Conservation (phyloP, 1,139 yeast species). For the Chernovozyma aurita region DNA sequence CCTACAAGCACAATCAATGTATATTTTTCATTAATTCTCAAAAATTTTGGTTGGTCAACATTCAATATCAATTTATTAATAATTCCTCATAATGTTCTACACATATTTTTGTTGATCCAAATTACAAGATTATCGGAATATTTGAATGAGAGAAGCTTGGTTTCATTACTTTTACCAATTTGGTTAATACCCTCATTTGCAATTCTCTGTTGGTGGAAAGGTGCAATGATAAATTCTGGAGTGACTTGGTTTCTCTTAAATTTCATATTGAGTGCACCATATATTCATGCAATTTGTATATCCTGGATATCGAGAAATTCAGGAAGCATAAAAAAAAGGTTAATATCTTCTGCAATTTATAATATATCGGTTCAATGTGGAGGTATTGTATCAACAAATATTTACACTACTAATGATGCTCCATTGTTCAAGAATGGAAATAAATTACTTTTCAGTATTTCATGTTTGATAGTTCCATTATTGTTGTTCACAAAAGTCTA, state of each 20-base stretch:
- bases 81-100: conserved; percentile 45
- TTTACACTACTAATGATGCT: conserved; percentile 52
- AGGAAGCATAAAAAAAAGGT: conserved; percentile 53
- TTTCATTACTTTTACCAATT: conserved; percentile 32
- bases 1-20: conserved; percentile 35
- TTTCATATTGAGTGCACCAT: conserved; percentile 45
- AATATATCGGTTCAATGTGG: conserved; percentile 59
- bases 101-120: conserved; percentile 32
- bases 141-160: conserved; percentile 30
- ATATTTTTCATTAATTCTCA: conserved; percentile 52
- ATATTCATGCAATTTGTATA: conserved; percentile 53
- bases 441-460: conserved; percentile 15
- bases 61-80: conserved; percentile 50
- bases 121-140: conserved; percentile 39
- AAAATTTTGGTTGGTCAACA: conserved; percentile 51
- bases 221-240: conserved; percentile 45
- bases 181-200: conserved; percentile 36
- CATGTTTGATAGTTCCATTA: conserved; percentile 16
- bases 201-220: conserved; percentile 48
- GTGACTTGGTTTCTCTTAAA: conserved; percentile 49
- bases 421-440: conserved; percentile 61
- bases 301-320: conserved; percentile 61
- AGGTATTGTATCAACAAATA: conserved; percentile 45
- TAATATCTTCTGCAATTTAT: conserved; percentile 58
- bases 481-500: conserved; percentile 26